phyloP scores from a whole-genome alignment of 768 basidiomycete species.

The Collybiopsis confluens region DNA sequence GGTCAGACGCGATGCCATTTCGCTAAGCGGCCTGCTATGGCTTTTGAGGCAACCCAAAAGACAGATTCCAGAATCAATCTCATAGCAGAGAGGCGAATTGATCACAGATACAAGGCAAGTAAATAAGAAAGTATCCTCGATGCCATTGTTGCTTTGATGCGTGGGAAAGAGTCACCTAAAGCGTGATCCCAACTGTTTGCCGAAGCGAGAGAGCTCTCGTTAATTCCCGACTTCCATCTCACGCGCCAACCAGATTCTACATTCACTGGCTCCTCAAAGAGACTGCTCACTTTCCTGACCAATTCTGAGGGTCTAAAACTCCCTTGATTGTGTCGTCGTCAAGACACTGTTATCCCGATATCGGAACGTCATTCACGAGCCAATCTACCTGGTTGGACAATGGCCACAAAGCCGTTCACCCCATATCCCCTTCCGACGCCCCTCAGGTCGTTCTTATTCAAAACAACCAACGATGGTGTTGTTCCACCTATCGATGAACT shows the following conservation, averaged over 20 bases:
- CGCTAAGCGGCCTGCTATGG: slow-evolving; percentile 73
- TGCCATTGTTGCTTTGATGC: neutral
- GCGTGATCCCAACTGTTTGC: neutral
- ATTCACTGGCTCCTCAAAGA: neutral
- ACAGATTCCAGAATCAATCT: no score
- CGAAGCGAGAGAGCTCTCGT: neutral
- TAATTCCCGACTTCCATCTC: neutral
- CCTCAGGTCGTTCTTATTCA: slow-evolving; percentile 58
- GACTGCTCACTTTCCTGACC: neutral
- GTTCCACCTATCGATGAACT: slow-evolving; percentile 75
- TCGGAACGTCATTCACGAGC: neutral
- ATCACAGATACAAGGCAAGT: no score
- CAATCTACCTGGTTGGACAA: slow-evolving; percentile 21
- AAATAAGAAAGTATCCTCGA: no score
- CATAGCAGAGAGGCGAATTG: no score
- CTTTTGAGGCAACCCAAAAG: neutral
- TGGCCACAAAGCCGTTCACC: slow-evolving; percentile 56
- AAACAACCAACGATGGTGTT: slow-evolving; percentile 51
- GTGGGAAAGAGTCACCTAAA: slow-evolving; percentile 1
- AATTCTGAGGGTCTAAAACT: neutral
- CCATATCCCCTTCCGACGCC: slow-evolving; percentile 43
- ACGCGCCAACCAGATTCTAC: neutral
- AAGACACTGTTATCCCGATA: neutral
- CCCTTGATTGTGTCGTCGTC: neutral
- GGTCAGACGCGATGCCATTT: slow-evolving; percentile 95